Conservation (phyloP, 2,329 filamentous ascomycete species). For the Exophiala sp. region DNA sequence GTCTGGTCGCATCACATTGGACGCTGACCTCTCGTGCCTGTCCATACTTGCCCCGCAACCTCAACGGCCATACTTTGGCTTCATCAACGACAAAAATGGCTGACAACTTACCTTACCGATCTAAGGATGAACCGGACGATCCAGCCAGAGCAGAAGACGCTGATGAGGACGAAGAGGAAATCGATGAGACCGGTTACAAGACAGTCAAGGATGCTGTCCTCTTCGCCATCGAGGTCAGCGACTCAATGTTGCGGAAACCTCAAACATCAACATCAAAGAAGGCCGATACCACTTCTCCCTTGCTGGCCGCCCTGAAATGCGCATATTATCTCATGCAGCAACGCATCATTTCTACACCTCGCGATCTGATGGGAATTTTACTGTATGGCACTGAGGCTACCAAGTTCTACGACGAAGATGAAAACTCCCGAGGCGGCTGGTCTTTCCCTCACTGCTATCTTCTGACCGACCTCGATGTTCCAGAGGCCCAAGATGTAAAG, state of each 20-base stretch:
- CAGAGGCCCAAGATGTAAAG: conserved; percentile 83
- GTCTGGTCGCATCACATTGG: conserved; percentile 3
- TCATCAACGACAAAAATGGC: conserved; percentile 18
- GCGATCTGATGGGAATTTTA: conserved; percentile 94
- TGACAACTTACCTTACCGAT: conserved; percentile 22
- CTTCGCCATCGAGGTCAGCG: conserved; percentile 88
- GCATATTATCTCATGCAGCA: conserved; percentile 96
- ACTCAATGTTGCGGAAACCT: conserved; percentile 74
- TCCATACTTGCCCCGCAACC: not conserved
- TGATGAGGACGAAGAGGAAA: conserved; percentile 45
- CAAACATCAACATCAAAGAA: conserved; percentile 67
- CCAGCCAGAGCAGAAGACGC: conserved; percentile 37
- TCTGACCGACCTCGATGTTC: conserved; percentile 81
- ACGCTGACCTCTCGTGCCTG: not conserved
- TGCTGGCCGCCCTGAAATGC: conserved; percentile 83
- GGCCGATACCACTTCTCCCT: conserved; percentile 71
- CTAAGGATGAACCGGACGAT: conserved; percentile 38
- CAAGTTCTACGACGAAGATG: conserved; percentile 68
- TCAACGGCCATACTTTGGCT: not conserved
- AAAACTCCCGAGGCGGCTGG: conserved; percentile 53
- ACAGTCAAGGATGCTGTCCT: conserved; percentile 95
- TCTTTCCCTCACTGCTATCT: conserved; percentile 91
- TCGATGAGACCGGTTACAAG: conserved; percentile 66
- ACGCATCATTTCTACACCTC: conserved; percentile 93
- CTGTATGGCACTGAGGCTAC: conserved; percentile 86